Percentiles rank a stretch among this genome's conserved stretches.
These are phyloP conservation scores for Alternaria incomplexa DNA, from an alignment of 2,329 filamentous ascomycete species.

Conservation along the genomic window DNA sequence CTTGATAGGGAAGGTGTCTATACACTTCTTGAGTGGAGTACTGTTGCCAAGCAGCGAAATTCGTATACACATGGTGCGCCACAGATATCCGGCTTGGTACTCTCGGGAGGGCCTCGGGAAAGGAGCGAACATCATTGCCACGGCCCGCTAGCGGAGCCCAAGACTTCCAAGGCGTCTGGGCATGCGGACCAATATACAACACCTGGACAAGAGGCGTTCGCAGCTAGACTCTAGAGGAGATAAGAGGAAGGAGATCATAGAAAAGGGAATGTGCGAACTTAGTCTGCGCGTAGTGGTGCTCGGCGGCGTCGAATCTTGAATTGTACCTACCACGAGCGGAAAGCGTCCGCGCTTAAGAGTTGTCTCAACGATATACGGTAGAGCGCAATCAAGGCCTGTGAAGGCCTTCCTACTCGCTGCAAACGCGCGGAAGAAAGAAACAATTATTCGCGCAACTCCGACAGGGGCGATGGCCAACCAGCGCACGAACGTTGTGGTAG, in stretches of 20 bases:
- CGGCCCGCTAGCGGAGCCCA: background rate
- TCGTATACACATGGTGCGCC: background rate
- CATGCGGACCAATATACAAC: background rate
- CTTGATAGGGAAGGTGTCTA: slow-evolving; percentile 11
- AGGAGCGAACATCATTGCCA: background rate
- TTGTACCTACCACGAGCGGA: background rate
- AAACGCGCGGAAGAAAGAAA: background rate
- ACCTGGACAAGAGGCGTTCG: background rate
- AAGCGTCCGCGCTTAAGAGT: background rate
- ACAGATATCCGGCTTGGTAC: background rate
- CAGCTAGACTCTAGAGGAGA: background rate
- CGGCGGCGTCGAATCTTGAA: slow-evolving; percentile 1
- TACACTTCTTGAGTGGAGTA: background rate
- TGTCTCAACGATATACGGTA: background rate
- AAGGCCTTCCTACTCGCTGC: background rate
- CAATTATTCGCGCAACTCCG: background rate
- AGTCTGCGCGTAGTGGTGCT: background rate
- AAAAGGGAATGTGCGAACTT: slow-evolving; percentile 6
- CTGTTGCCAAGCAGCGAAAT: slow-evolving; percentile 3
- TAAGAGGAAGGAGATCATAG: background rate
- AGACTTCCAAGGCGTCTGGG: background rate
- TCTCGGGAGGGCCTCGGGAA: background rate
- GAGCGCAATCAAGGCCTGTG: background rate
- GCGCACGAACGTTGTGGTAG: background rate
- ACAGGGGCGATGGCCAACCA: background rate